phyloP scores from a whole-genome alignment of 495 filamentous ascomycete genomes.

The Durotheca rogersii region DNA sequence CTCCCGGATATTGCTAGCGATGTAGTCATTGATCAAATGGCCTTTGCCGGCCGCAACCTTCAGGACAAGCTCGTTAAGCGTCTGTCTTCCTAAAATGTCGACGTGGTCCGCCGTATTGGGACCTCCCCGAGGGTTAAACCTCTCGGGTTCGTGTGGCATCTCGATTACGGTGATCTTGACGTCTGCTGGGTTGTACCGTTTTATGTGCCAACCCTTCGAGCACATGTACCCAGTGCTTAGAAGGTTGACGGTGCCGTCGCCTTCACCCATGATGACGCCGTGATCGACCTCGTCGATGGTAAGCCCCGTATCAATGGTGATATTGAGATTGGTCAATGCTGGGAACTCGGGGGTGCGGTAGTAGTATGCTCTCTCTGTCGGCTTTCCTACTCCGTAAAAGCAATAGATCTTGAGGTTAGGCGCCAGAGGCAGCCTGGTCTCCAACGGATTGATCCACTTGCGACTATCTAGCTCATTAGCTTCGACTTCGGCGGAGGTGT shows the following conservation, averaged over 20 bases:
- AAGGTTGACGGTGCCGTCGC: constrained; percentile 90
- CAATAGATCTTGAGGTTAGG: constrained; percentile 95
- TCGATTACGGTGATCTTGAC: constrained; percentile 81
- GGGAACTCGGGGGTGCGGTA: constrained; percentile 75
- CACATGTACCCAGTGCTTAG: constrained; percentile 95
- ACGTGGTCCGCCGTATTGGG: constrained; percentile 98
- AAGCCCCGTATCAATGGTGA: constrained; percentile 83
- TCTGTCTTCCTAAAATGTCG: constrained; percentile 87
- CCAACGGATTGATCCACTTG: constrained; percentile 95
- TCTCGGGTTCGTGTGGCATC: constrained; percentile 94
- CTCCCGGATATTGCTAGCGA: constrained; percentile 75
- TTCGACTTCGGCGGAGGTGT: constrained; percentile 78
- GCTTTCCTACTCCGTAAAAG: constrained; percentile 93
- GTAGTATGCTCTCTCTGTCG: constrained; percentile 87
- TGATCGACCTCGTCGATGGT: constrained; percentile 72
- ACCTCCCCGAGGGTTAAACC: constrained; percentile 86
- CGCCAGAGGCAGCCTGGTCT: constrained; percentile 82
- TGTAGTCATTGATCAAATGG: constrained; percentile 71
- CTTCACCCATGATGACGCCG: constrained; percentile 89
- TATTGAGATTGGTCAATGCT: constrained; percentile 63
- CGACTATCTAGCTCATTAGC: constrained; percentile 76
- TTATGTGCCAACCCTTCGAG: constrained; percentile 87
- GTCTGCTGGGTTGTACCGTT: constrained; percentile 86
- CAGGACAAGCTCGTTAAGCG: constrained; percentile 87
- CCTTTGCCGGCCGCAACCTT: constrained; percentile 87